Evolutionary conservation across 257 asterid species (phyloP).

Genomic region (Asclepias syriaca): DNA sequence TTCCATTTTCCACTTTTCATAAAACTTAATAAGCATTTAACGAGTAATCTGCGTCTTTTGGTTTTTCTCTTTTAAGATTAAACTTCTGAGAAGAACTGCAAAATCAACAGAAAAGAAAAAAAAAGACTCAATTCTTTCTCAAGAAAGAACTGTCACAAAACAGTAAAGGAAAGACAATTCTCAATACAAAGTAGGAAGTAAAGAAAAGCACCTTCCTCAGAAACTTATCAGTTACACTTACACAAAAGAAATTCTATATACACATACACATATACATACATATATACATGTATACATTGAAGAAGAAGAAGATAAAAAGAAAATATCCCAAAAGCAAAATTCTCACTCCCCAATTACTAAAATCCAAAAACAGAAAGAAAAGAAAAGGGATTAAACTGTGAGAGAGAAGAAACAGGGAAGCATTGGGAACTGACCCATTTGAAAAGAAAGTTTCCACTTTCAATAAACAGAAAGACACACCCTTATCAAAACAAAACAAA

Average conservation of each 20-base stretch:
- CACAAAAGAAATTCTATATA: neutral
- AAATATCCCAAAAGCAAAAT: slow-evolving; percentile 3
- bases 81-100: slow-evolving; percentile 15
- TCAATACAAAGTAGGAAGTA: slow-evolving; percentile 12
- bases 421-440: slow-evolving; percentile 18
- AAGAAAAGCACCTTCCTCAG: slow-evolving; percentile 21
- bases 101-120: neutral
- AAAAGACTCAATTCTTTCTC: neutral
- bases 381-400: slow-evolving; percentile 6
- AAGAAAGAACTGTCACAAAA: neutral
- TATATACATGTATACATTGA: no score
- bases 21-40: slow-evolving; percentile 2
- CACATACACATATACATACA: neutral
- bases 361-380: slow-evolving; percentile 3
- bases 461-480: slow-evolving; percentile 10
- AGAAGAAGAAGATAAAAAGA: slow-evolving; percentile 14
- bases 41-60: neutral
- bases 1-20: slow-evolving; percentile 8
- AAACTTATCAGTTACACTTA: slow-evolving; percentile 10
- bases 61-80: neutral
- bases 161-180: slow-evolving; percentile 5
- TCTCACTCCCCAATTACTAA: slow-evolving; percentile 3
- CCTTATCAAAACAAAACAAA: neutral
- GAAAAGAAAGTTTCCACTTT: slow-evolving; percentile 4
- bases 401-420: slow-evolving; percentile 9